These are phyloP conservation scores for Metschnikowia reukaufii DNA, from an alignment of 805 yeast genomes.

Conservation along the genomic window DNA sequence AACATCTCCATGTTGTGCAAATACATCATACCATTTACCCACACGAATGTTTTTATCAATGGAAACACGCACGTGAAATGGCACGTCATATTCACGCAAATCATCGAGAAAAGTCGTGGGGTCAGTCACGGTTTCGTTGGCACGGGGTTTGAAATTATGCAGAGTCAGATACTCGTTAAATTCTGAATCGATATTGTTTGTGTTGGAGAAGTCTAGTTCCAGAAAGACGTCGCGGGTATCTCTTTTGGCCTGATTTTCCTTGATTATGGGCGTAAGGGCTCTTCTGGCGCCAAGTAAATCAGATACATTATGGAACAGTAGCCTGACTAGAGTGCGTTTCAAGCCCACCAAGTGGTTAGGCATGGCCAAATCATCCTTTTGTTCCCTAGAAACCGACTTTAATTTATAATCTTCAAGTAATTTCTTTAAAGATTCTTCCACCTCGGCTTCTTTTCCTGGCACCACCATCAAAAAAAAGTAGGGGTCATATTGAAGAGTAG, in stretches of 20 bases:
- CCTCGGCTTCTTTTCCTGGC: slow-evolving; percentile 65
- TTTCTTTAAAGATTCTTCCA: slow-evolving; percentile 79
- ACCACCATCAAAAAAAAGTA: slow-evolving; percentile 73
- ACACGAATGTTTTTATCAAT: slow-evolving; percentile 85
- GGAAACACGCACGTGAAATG: slow-evolving; percentile 94
- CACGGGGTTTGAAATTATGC: slow-evolving; percentile 6
- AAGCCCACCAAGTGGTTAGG: slow-evolving; percentile 88
- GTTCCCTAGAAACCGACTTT: slow-evolving; percentile 53
- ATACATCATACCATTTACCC: slow-evolving; percentile 93
- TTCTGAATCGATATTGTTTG: slow-evolving; percentile 17
- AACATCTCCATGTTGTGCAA: slow-evolving; percentile 57
- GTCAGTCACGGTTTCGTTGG: slow-evolving; percentile 33
- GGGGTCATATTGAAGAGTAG: slow-evolving; percentile 81
- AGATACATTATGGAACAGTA: slow-evolving; percentile 70
- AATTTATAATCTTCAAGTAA: slow-evolving; percentile 58
- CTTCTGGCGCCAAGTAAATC: slow-evolving; percentile 78
- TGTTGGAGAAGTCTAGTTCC: slow-evolving; percentile 46
- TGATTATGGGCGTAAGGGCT: slow-evolving; percentile 64
- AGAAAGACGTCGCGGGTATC: slow-evolving; percentile 69
- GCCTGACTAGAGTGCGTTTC: slow-evolving; percentile 58
- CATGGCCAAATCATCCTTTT: slow-evolving; percentile 76
- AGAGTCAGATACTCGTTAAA: slow-evolving; percentile 8
- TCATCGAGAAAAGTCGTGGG: slow-evolving; percentile 72
- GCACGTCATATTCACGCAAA: slow-evolving; percentile 92
- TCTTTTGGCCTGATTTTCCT: slow-evolving; percentile 59